Base-by-base conservation (phyloP, 1,284 basidiomycete species). In the Gastroboletus turbinatus region DNA sequence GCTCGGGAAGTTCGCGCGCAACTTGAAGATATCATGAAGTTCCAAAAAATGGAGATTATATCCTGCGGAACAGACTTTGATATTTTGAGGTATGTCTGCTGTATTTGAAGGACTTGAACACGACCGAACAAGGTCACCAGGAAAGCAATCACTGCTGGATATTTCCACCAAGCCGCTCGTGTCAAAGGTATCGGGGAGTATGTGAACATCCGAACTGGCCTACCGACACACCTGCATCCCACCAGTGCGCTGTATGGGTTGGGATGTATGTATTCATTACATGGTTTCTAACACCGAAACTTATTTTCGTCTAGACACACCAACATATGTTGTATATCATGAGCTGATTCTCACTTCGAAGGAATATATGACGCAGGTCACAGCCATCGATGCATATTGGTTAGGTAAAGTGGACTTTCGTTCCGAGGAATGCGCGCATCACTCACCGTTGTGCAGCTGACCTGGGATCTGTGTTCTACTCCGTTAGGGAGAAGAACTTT, bases 141-240 rank as follows among this genome's bases (percentile, higher is more conserved):
- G 68, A 99, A 98, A 82, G 95, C 95, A 23, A 98, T 99, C 66
- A 90, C 94, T 45, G 92, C 96, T 16, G 97, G 96, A 25, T 99
- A 98, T 77, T 99, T 99, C 82, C 97, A 99, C 73, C 97, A 99
- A 75, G 96, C 97, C 1, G 96, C 96, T 10, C 81, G 94, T 61
- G 96, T 97, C 40, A 99, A 98, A 77, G 96, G 96, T 69, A 97
- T 99, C 59, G 97, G 96, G 60, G 97, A 99, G 75, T 99, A 98
- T 72, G 93, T 96, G 58, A 98, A 99, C 73, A 92, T 96, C 63
- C 83, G 97, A 43, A 96, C 96, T n/a, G 97, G 95, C 21, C 73
- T 94, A 46, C 92, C 92, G 5, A 95, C 94, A 47, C 92, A 95
- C 71, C 76, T 99, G 45, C 97, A 99, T 71, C 97, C 97, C 0